Base-by-base conservation (phyloP, 768 basidiomycete species). In the Pulveroboletus frians region DNA sequence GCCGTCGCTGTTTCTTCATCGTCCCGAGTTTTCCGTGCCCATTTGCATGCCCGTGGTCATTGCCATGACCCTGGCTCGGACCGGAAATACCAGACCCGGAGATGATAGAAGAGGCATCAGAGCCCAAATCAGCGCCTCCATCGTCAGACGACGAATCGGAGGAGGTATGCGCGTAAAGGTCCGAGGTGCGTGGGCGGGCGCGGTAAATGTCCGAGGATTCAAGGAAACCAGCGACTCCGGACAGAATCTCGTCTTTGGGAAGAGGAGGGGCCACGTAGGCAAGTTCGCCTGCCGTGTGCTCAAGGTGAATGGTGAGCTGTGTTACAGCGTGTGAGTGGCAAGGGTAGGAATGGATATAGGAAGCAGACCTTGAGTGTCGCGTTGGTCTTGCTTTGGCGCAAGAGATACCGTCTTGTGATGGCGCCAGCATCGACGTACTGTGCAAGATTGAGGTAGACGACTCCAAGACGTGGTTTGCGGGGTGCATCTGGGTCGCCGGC, bases 331-430 rank as follows among this genome's bases (percentile, higher is more conserved):
- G 21, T 59, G n/a, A 54, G 20, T 18, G 20, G 1, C 14, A 39
- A 11, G 21, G n/a, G 20, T 4, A 21, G 13, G 31, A 21, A 8
- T 7, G 21, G 38, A 29, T 6, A n/a, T 4, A 3, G 9, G 15
- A 44, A 34, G 40, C 39, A 39, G 38, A 85, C 84, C 73, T 85
- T 85, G 41, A 91, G 71, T 6, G 82, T 85, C 1, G 88, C 86
- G 55, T 91, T 91, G 34, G 81, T 87, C 67, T 85, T 88, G 57
- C 84, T 87, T 57, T 86, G 78, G 41, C 79, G 72, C 5, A 89
- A 68, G 7, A 88, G 72, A 65, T 88, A 86, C 6, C 79, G 73
- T 15, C 88, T 73, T 9, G 80, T 79, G 21, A 88, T 75, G 26
- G 64, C 62, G 8, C 78, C 78, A 1, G 69, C 78, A 40, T 76